Base-by-base conservation (phyloP, 805 yeast species). In the Pichia insulana region DNA sequence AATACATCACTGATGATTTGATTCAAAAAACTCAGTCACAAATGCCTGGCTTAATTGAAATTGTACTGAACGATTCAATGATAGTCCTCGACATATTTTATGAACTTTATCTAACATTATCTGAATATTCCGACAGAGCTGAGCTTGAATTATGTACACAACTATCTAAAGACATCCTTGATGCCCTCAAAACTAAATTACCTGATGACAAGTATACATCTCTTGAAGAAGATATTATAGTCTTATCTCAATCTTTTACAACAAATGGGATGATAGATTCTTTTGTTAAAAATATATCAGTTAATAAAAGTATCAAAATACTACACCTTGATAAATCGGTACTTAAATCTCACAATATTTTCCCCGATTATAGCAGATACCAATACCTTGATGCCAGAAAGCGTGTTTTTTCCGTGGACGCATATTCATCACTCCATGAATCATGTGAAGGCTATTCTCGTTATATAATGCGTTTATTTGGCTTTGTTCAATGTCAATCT, bases 391-490 rank as follows among this genome's bases (percentile, higher is more conserved):
- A 60, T 43, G 61, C 62, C 2, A 57, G 54, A 44, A 45, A 48
- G 12, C 47, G 58, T 31, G 59, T 55, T 19, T 61, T 51, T 40
- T 58, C 62, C 13, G 52, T 60, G 17, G 53, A 48, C 13, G 46
- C 54, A 3, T 86, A 67, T 62, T 82, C 83, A 44, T 63, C 87
- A 15, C 52, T 85, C 7, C 74, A 78, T 39, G 96, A 89, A 58
- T 83, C 83, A 47, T 65, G 78, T 19, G 87, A 82, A 54, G 97
- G 96, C 1, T 88, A 76, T 59, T 61, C 94, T 11, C 79, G 77
- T 50, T 63, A 84, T 27, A 57, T 78, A 82, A 11, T 58, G 64
- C 41, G 47, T 60, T 2, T 67, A 76, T 1, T 62, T 73, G 10
- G 46, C 41, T 19, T 7, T 22, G 25, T 22, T 6, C 25, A 22